Percentiles rank a stretch among this genome's conserved stretches.
Conservation (phyloP, 2,329 filamentous ascomycete genomes). For the Fusarium marasasianum region DNA sequence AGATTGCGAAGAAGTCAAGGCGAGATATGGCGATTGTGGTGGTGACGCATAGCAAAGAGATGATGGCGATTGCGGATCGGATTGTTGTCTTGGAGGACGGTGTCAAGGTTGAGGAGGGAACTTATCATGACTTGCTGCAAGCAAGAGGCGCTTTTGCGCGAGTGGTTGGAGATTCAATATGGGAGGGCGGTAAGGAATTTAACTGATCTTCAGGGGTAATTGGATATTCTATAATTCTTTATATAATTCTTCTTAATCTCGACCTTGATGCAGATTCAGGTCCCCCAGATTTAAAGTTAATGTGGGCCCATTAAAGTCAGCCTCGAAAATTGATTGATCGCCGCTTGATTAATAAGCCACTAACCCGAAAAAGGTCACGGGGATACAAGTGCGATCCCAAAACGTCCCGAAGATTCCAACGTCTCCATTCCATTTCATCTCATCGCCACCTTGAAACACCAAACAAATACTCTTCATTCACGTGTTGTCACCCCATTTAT, state of each 20-base stretch:
- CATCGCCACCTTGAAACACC: constrained; percentile 3
- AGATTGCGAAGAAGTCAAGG: constrained; percentile 54
- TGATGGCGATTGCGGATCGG: constrained; percentile 84
- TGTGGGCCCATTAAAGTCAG: background rate
- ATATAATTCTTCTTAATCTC: background rate
- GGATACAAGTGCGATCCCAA: constrained; percentile 28
- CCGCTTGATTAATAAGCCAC: constrained; percentile 14
- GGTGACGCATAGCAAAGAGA: constrained; percentile 83
- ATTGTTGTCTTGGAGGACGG: constrained; percentile 77
- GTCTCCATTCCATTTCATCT: constrained; percentile 11
- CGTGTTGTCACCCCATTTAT: background rate
- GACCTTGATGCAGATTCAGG: background rate
- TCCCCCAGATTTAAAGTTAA: constrained; percentile 1
- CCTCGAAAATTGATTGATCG: background rate
- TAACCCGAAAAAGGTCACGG: constrained; percentile 16
- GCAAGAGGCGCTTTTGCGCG: constrained; percentile 57
- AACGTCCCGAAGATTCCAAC: constrained; percentile 24
- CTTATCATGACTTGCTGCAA: constrained; percentile 68
- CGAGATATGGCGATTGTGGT: constrained; percentile 74
- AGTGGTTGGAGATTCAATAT: constrained; percentile 52
- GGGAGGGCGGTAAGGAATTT: constrained; percentile 4
- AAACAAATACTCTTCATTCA: constrained; percentile 3
- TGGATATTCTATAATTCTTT: constrained; percentile 1
- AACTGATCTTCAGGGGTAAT: background rate
- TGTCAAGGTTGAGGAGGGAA: constrained; percentile 72